Conservation (phyloP, 176 grass and related monocot genomes). For the Avena sativa region DNA sequence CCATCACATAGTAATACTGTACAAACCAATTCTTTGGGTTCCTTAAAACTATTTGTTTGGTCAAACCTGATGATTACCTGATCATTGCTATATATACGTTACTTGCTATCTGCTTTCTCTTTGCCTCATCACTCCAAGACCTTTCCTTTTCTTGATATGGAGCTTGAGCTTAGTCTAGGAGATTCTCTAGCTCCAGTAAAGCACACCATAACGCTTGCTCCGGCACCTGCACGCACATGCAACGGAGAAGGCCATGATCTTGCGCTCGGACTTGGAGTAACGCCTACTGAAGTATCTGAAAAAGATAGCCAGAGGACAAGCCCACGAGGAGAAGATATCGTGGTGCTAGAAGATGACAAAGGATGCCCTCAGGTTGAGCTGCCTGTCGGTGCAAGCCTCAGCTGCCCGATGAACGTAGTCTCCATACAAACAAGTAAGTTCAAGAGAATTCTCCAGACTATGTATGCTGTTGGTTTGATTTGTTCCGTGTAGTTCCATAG, state of each 20-base stretch:
- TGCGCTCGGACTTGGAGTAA: slow-evolving; percentile 47
- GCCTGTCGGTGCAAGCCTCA: slow-evolving; percentile 23
- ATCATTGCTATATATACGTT: slow-evolving; percentile 45
- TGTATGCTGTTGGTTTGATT: not conserved
- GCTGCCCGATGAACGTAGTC: not conserved
- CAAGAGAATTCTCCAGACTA: not conserved
- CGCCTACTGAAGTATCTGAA: slow-evolving; percentile 16
- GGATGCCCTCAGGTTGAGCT: not conserved
- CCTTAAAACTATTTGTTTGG: slow-evolving; percentile 10
- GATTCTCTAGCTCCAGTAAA: slow-evolving; percentile 38
- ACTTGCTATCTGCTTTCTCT: slow-evolving; percentile 18
- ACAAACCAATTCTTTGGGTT: slow-evolving; percentile 5
- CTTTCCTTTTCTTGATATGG: slow-evolving; percentile 37
- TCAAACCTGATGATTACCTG: slow-evolving; percentile 33
- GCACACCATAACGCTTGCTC: not conserved
- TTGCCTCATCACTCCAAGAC: slow-evolving; percentile 23
- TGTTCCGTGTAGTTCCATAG: slow-evolving; percentile 11
- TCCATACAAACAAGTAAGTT: slow-evolving; percentile 35
- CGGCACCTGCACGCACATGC: not conserved
- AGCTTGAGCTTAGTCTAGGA: slow-evolving; percentile 62
- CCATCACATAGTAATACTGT: not conserved
- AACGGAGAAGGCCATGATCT: slow-evolving; percentile 38
- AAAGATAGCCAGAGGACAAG: slow-evolving; percentile 24
- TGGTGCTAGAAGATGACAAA: slow-evolving; percentile 24
- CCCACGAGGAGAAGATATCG: not conserved